Percentiles rank a stretch among this genome's conserved stretches.
Evolutionary conservation across 306 rosid genomes (phyloP).

Genomic region (Quillaja saponaria): DNA sequence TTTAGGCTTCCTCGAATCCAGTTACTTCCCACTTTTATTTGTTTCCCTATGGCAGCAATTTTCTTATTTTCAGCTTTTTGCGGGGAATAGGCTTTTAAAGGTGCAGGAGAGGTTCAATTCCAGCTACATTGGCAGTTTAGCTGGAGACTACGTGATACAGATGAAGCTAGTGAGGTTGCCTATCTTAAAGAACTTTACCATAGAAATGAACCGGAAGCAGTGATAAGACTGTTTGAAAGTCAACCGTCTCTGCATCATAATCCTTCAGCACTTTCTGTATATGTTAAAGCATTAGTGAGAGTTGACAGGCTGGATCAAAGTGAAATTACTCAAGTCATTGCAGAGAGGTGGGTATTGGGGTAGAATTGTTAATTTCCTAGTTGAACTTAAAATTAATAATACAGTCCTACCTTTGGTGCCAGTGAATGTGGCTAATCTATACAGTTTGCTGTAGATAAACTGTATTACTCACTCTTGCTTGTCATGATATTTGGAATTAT

Average conservation of each 20-base stretch:
- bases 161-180: constrained; percentile 74
- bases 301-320: constrained; percentile 84
- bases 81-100: constrained; percentile 51
- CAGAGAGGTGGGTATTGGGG: constrained; percentile 61
- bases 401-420: too few relatives aligned
- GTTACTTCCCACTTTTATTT: constrained; percentile 7
- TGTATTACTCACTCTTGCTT: too few relatives aligned
- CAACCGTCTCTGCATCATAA: constrained; percentile 73
- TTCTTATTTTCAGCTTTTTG: constrained; percentile 25
- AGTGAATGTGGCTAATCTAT: too few relatives aligned
- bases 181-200: constrained; percentile 75
- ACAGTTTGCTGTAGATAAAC: too few relatives aligned
- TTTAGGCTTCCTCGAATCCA: not conserved
- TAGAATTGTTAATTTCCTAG: constrained; percentile 14
- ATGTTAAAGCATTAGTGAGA: constrained; percentile 75
- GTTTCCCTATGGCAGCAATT: constrained; percentile 10
- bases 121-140: constrained; percentile 71
- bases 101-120: constrained; percentile 66
- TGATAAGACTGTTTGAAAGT: constrained; percentile 81
- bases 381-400: too few relatives aligned
- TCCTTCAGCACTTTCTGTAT: constrained; percentile 76
- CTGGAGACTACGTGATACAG: constrained; percentile 67
- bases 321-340: constrained; percentile 74
- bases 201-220: constrained; percentile 81
- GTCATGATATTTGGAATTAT: too few relatives aligned